Evolutionary conservation across 2,329 filamentous ascomycete species (phyloP).

Genomic region (Trichoderma koningiopsis): DNA sequence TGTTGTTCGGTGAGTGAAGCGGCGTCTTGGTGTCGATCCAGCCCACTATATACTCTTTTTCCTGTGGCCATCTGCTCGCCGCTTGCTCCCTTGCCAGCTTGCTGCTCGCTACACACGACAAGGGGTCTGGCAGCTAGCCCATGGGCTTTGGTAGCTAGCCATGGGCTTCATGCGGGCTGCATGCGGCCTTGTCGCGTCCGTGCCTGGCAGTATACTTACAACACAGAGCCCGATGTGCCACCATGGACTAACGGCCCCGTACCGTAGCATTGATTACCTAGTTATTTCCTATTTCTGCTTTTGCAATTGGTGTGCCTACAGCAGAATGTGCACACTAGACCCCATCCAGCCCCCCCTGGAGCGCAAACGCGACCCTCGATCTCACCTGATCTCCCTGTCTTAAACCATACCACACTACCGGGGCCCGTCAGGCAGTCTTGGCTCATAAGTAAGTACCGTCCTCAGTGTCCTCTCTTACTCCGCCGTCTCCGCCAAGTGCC

Average conservation of each 20-base stretch:
- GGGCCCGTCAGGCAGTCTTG: not conserved
- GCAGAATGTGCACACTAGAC: not conserved
- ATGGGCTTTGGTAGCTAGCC: too few species aligned
- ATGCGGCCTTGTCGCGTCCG: constrained; percentile 10
- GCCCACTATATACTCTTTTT: constrained; percentile 20
- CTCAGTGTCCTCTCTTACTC: not conserved
- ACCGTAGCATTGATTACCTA: not conserved
- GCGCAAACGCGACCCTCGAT: constrained; percentile 12
- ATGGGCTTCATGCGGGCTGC: constrained; percentile 9
- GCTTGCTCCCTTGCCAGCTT: not conserved
- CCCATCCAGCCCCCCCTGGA: not conserved
- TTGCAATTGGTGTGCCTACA: too few species aligned
- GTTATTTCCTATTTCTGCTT: too few species aligned
- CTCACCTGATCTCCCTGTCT: constrained; percentile 7
- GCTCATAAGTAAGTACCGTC: not conserved
- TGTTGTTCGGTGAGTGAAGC: not conserved
- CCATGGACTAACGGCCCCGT: not conserved
- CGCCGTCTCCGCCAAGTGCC: constrained; percentile 15
- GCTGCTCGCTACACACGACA: not conserved
- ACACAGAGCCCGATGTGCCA: constrained; percentile 15
- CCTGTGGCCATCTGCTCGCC: not conserved
- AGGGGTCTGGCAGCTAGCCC: not conserved
- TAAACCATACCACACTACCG: not conserved
- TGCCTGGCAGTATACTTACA: constrained; percentile 11
- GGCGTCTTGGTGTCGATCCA: constrained; percentile 3